These are phyloP conservation scores for Jatropha podagrica DNA, from an alignment of 441 rosid species.

Conservation along the genomic window DNA sequence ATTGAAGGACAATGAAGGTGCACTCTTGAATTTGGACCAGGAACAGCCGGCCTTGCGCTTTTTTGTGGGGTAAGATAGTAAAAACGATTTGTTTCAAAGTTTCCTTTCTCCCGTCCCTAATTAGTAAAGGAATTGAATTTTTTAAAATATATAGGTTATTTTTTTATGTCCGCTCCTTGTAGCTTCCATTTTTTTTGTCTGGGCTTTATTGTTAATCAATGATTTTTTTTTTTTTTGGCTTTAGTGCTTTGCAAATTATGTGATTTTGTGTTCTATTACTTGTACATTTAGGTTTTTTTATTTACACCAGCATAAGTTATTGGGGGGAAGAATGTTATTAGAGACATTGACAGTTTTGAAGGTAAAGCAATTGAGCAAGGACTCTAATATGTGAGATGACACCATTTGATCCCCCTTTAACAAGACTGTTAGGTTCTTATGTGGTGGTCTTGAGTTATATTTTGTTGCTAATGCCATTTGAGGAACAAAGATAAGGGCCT, in stretches of 20 bases:
- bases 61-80: conserved; percentile 88
- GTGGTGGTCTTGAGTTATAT: neutral
- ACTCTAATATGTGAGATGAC: neutral
- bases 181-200: neutral
- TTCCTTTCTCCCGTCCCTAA: neutral
- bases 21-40: conserved; percentile 95
- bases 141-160: neutral
- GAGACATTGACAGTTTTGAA: no score
- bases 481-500: neutral
- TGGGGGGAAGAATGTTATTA: no score
- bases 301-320: neutral
- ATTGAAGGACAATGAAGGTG: conserved; percentile 95
- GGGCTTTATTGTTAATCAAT: neutral
- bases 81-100: conserved; percentile 13
- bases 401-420: neutral
- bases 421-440: neutral
- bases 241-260: neutral
- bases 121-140: neutral
- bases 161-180: neutral
- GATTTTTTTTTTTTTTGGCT: no score
- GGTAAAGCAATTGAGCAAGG: neutral
- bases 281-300: neutral
- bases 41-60: conserved; percentile 98
- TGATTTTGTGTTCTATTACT: neutral
- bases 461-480: neutral